A percentile compares a stretch with the other conserved stretches of the same genome.
phyloP scores from a whole-genome alignment of 495 filamentous ascomycete genomes.

The Neurospora cerealis region DNA sequence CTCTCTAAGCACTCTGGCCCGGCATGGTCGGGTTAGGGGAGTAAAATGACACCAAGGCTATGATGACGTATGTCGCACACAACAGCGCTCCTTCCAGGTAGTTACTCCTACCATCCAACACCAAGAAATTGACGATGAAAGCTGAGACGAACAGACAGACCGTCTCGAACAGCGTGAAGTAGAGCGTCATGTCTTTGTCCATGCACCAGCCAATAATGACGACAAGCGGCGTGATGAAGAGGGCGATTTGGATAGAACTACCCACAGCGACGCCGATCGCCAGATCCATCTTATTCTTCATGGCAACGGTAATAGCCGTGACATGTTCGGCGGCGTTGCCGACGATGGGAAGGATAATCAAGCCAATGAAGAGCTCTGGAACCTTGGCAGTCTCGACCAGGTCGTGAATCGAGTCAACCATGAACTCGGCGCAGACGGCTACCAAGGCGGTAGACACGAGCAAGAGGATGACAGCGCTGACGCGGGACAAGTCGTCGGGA shows the following conservation, averaged over 20 bases:
- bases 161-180: constrained; percentile 90
- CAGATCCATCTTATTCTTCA: constrained; percentile 95
- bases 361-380: constrained; percentile 72
- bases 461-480: constrained; percentile 63
- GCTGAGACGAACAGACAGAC: constrained; percentile 75
- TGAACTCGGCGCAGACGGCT: constrained; percentile 78
- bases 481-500: constrained; percentile 54
- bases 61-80: constrained; percentile 75
- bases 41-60: constrained; percentile 56
- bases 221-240: constrained; percentile 82
- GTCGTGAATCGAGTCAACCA: constrained; percentile 68
- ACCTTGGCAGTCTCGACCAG: constrained; percentile 52
- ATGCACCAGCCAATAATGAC: constrained; percentile 86
- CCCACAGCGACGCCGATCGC: constrained; percentile 86
- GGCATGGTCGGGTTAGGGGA: constrained; percentile 38
- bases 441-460: constrained; percentile 70
- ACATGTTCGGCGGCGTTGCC: constrained; percentile 91
- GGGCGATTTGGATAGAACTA: constrained; percentile 77
- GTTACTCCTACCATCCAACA: constrained; percentile 78
- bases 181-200: constrained; percentile 72
- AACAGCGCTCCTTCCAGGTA: constrained; percentile 80
- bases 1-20: constrained; percentile 32
- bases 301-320: constrained; percentile 76
- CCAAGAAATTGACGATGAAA: constrained; percentile 84
- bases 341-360: constrained; percentile 84